Percentiles rank a stretch among this genome's conserved stretches.
phyloP scores from a whole-genome alignment of 257 asterid species.

The Salvia splendens region DNA sequence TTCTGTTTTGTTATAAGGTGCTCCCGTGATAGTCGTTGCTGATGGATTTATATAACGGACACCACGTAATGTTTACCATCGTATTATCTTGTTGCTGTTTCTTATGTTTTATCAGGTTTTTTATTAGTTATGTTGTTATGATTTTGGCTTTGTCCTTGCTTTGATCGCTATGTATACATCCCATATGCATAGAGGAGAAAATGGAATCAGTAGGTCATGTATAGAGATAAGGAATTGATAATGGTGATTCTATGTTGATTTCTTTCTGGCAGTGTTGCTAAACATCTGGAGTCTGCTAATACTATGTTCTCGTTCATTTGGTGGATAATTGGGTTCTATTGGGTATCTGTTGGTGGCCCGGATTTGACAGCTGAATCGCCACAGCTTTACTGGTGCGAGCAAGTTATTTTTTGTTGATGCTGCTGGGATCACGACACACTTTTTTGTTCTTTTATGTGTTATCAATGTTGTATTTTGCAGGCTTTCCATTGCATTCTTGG shows the following conservation, averaged over 20 bases:
- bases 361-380: conserved; percentile 67
- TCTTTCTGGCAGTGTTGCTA: conserved; percentile 57
- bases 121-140: neutral
- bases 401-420: conserved; percentile 15
- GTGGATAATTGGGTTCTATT: conserved; percentile 98
- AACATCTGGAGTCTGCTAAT: conserved; percentile 89
- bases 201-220: conserved; percentile 5
- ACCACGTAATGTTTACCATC: neutral
- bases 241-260: conserved; percentile 18
- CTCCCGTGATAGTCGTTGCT: neutral
- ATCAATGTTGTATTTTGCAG: conserved; percentile 48
- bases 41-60: neutral
- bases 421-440: conserved; percentile 6
- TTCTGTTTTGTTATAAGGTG: conserved; percentile 2
- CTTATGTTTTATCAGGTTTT: neutral
- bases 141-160: conserved; percentile 5
- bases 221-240: conserved; percentile 8
- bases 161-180: neutral
- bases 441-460: conserved; percentile 1
- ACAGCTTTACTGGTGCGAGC: conserved; percentile 86
- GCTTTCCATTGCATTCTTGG: conserved; percentile 95
- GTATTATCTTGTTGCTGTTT: neutral
- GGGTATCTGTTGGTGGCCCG: conserved; percentile 89
- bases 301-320: conserved; percentile 98
- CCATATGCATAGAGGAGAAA: conserved; percentile 12